Percentiles rank a stretch among this genome's conserved stretches.
phyloP scores from a whole-genome alignment of 805 yeast genomes.

The Metschnikowia corniflorae region DNA sequence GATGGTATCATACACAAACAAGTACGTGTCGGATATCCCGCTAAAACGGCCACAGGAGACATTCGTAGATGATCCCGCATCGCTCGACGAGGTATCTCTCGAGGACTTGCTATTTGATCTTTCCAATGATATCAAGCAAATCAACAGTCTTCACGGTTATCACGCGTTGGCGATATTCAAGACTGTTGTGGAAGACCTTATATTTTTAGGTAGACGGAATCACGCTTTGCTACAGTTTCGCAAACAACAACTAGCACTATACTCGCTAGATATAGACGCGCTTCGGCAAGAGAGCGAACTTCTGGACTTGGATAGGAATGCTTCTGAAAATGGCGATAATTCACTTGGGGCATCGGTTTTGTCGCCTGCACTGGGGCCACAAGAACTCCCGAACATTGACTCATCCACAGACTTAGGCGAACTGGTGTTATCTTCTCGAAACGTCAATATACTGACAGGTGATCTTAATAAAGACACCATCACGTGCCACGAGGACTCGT shows the following conservation, averaged over 20 bases:
- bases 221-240: slow-evolving; percentile 25
- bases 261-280: slow-evolving; percentile 15
- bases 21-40: slow-evolving; percentile 29
- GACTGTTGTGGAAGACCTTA: slow-evolving; percentile 30
- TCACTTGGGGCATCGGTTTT: background rate
- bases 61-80: slow-evolving; percentile 38
- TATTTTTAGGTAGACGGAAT: slow-evolving; percentile 26
- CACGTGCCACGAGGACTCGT: background rate
- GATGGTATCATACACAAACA: slow-evolving; percentile 11
- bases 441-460: background rate
- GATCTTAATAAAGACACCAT: background rate
- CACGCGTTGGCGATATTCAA: slow-evolving; percentile 34
- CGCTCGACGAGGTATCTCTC: slow-evolving; percentile 30
- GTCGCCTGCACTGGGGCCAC: background rate
- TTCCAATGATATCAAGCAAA: slow-evolving; percentile 27
- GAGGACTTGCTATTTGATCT: slow-evolving; percentile 36
- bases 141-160: slow-evolving; percentile 32
- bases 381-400: background rate
- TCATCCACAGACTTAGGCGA: background rate
- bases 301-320: background rate
- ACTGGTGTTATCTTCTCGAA: background rate
- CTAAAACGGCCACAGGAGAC: slow-evolving; percentile 38
- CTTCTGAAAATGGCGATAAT: background rate
- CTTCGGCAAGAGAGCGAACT: background rate
- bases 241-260: slow-evolving; percentile 22